phyloP scores from a whole-genome alignment of 306 rosid species.

The Spatholobus suberectus region DNA sequence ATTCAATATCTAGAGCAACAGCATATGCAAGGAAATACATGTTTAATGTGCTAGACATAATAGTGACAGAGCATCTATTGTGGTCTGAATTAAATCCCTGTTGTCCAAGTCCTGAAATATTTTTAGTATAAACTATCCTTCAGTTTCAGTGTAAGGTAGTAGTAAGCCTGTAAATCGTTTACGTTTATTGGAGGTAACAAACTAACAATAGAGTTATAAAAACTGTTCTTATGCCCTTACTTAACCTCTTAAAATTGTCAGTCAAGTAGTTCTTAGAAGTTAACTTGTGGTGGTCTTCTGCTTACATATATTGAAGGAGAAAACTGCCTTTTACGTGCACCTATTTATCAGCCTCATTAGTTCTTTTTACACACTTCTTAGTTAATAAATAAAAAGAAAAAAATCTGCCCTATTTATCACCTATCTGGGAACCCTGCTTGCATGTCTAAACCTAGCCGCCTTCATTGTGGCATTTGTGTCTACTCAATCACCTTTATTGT shows the following conservation, averaged over 20 bases:
- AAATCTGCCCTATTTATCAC: neutral
- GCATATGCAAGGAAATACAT: conserved; percentile 11
- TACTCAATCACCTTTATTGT: neutral
- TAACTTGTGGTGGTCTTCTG: neutral
- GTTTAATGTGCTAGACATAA: conserved; percentile 18
- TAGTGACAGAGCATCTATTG: neutral
- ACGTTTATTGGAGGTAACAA: conserved; percentile 4
- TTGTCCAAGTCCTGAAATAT: conserved; percentile 15
- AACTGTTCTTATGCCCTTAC: neutral
- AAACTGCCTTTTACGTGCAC: neutral
- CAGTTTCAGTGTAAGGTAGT: neutral
- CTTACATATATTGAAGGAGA: conserved; percentile 5
- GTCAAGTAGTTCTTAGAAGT: neutral
- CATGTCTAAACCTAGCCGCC: neutral
- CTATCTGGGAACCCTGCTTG: neutral
- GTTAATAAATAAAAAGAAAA: neutral
- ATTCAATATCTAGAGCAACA: conserved; percentile 35
- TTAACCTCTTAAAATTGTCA: neutral
- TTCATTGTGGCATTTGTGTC: too few relatives aligned
- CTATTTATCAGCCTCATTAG: neutral
- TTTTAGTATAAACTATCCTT: conserved; percentile 25
- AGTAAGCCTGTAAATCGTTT: neutral
- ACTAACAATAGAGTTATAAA: neutral
- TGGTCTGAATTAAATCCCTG: conserved; percentile 6
- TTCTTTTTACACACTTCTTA: neutral